Base-by-base conservation (phyloP, 106 monocot genomes). In the Gastrodia elata region DNA sequence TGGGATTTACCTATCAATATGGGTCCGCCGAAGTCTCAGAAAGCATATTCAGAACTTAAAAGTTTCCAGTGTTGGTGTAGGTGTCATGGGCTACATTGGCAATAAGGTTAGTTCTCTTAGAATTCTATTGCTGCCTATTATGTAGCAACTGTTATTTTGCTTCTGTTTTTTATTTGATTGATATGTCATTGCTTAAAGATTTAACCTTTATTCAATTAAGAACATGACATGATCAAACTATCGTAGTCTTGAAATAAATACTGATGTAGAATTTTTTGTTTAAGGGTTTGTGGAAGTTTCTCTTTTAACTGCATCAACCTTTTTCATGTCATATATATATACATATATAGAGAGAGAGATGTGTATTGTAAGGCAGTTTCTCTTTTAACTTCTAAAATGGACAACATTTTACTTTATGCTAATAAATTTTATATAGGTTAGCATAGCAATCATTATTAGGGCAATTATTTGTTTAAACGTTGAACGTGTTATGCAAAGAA, bases 31-130 rank as follows among this genome's bases (percentile, higher is more conserved):
- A 78, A 91, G 87, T 73, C 49, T 87, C 35, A 48, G 84, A 48
- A 87, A 78, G 68, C 87, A 91, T 68, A 76, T 91, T 69, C 82
- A 85, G 67, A 91, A 91, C 77, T 68, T 91, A 77, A 91, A 82
- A 43, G 82, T 87, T 39, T 91, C 84, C 42, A 82, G 78, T 32
- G 84, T 82, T 70, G 90, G 90, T 71, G 87, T 91, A 10, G 90
- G 90, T 68, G 75, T 71, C 46, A 84, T 91, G 90, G 87, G 84
- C 22, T 91, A 87, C 71, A 84, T 91, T 52, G 90, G 87, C 44
- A 91, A 91, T 70, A 91, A 91, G 90, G 90, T 77, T 40, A 75
- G 77, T 52, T 76, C 39, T 28, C 32, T 36, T 10, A 43, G 22
- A 78, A 74, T 61, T 74, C 16, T 39, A 41, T 26, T 44, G 8